A percentile compares a stretch with the other conserved stretches of the same genome.
These are phyloP conservation scores for Pleurotus djamor DNA, from an alignment of 768 basidiomycete species.

Conservation along the genomic window DNA sequence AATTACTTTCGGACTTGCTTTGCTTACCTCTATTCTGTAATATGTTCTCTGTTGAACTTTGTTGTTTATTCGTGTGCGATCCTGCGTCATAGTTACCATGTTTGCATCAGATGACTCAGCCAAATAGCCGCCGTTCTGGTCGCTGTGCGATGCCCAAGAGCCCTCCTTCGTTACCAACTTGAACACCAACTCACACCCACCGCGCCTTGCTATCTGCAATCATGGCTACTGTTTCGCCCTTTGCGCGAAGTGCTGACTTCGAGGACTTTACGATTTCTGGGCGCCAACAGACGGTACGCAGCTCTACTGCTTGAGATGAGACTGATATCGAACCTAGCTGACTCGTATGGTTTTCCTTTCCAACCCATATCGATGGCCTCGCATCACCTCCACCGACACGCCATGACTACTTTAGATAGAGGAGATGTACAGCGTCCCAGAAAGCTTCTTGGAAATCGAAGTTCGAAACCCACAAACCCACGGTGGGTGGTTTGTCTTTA, in stretches of 20 bases:
- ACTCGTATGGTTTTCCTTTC: conserved; percentile 5
- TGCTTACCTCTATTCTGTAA: too few relatives aligned
- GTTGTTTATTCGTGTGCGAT: too few relatives aligned
- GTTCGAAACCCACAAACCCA: conserved; percentile 97
- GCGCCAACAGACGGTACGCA: conserved; percentile 58
- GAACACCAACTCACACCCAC: background rate
- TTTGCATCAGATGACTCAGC: background rate
- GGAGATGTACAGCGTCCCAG: conserved; percentile 98
- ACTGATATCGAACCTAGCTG: background rate
- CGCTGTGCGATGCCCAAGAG: background rate
- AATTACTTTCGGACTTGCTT: too few relatives aligned
- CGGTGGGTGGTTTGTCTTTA: conserved; percentile 45
- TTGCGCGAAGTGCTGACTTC: conserved; percentile 58
- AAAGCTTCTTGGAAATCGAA: conserved; percentile 97
- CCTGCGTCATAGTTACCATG: background rate
- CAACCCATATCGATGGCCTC: background rate
- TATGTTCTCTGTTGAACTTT: too few relatives aligned
- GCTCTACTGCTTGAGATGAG: background rate
- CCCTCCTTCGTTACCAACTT: background rate
- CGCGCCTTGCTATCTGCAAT: conserved; percentile 1
- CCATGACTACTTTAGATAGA: conserved; percentile 60
- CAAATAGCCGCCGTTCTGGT: background rate
- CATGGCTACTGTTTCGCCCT: conserved; percentile 52
- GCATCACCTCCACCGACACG: background rate
- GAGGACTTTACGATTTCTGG: conserved; percentile 49